A percentile compares a stretch with the other conserved stretches of the same genome.
phyloP scores from a whole-genome alignment of 1,284 basidiomycete genomes.

The Tilletia setariae region DNA sequence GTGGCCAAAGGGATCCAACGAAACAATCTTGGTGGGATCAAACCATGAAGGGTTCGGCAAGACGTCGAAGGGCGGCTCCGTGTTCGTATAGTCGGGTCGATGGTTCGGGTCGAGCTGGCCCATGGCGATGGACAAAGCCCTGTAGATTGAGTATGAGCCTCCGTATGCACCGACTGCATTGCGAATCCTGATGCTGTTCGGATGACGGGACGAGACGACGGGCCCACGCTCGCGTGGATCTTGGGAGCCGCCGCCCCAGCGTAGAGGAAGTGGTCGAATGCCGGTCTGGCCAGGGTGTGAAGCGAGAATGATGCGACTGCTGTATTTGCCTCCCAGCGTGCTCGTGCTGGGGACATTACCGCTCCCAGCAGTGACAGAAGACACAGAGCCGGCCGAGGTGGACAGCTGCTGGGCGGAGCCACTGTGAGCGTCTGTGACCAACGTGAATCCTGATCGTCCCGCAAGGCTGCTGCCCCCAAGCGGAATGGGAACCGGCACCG shows the following conservation, averaged over 20 bases:
- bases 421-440: background rate
- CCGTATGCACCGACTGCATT: conserved; percentile 92
- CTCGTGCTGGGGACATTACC: conserved; percentile 9
- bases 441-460: background rate
- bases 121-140: conserved; percentile 78
- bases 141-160: conserved; percentile 90
- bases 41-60: conserved; percentile 78
- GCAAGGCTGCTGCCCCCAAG: background rate
- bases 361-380: background rate
- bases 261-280: conserved; percentile 66
- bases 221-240: conserved; percentile 72
- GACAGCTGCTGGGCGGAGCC: background rate
- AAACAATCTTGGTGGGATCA: conserved; percentile 78
- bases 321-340: conserved; percentile 23
- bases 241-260: conserved; percentile 76
- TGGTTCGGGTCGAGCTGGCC: conserved; percentile 74
- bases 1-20: conserved; percentile 92
- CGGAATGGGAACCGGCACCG: background rate
- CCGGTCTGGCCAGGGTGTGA: conserved; percentile 46
- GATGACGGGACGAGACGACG: conserved; percentile 81
- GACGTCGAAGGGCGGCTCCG: conserved; percentile 81
- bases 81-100: conserved; percentile 66
- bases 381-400: conserved; percentile 3
- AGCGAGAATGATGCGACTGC: conserved; percentile 40
- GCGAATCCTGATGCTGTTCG: conserved; percentile 73